Evolutionary conservation across 768 basidiomycete species (phyloP).

Genomic region (Leccinum incarnatum): DNA sequence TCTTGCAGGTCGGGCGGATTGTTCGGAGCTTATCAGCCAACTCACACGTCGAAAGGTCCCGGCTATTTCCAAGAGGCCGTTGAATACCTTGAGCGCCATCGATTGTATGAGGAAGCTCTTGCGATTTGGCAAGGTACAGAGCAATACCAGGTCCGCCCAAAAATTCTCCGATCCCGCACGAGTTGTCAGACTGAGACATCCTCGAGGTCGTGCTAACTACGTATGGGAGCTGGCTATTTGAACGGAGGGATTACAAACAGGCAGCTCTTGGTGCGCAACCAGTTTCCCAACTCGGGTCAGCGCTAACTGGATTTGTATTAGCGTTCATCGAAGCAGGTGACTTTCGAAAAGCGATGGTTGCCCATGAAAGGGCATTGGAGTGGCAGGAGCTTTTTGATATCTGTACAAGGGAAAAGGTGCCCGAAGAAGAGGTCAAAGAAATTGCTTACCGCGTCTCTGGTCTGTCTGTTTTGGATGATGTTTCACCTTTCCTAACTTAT

Average conservation of each 20-base stretch:
- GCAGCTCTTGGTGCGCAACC: conserved; percentile 70
- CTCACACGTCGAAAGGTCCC: conserved; percentile 43
- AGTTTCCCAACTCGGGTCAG: neutral
- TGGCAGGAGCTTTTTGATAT: conserved; percentile 94
- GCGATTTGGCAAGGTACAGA: conserved; percentile 69
- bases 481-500: conserved; percentile 2
- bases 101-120: conserved; percentile 71
- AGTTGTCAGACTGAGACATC: conserved; percentile 6
- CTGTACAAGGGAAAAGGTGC: conserved; percentile 49
- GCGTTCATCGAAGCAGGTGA: conserved; percentile 73
- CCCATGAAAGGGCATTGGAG: conserved; percentile 81
- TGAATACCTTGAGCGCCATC: conserved; percentile 74
- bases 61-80: conserved; percentile 78
- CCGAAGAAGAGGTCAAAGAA: conserved; percentile 54
- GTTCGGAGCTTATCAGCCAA: neutral
- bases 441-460: conserved; percentile 81
- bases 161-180: neutral
- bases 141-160: conserved; percentile 53
- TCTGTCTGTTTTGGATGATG: conserved; percentile 33
- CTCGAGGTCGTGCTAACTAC: conserved; percentile 63
- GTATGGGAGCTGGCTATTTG: conserved; percentile 88
- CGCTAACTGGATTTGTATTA: conserved; percentile 28
- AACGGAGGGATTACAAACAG: conserved; percentile 76
- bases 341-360: conserved; percentile 73
- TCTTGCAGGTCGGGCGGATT: conserved; percentile 54